Base-by-base conservation (phyloP, 129 eudicot species). In the Saussurea involucrata region DNA sequence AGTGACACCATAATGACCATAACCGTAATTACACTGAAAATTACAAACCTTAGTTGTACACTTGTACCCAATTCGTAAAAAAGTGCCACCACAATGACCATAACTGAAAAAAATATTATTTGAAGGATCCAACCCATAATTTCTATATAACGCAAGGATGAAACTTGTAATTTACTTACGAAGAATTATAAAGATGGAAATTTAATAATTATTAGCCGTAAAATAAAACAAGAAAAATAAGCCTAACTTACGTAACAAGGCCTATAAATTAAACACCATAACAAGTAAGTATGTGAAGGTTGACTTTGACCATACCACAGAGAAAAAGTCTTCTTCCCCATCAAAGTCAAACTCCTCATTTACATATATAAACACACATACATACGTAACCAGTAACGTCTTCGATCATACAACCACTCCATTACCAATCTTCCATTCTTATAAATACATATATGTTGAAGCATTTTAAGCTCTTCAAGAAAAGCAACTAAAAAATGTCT, bases 311-410 rank as follows among this genome's bases (percentile, higher is more conserved):
- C 72, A 10, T 65, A 65, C 1, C 9, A 31, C 53, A 68, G 34
- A 34, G 13, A 10, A 33, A 32, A 68, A 68, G 72, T 68, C 53
- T 68, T 8, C 24, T 34, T 11, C 55, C 1, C 29, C 34, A 71
- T 71, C 11, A 71, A 70, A 78, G 49, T 71, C 82, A 78, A 29
- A 71, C 31, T 63, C 57, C 49, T 44, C 27, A 24, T 71, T 40
- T 27, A 61, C 65, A 53, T 68, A 57, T 33, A 36, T 58, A 40
- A 27, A 49, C 40, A 66, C 36, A 53, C 34, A 68, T 80, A n/a
- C n/a, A 12, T 80, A 80, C 79, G 74, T 80, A 73, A 34, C 55
- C 55, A 34, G 11, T 27, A 80, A 66, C 68, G 9, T 37, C 55
- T 27, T 27, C 29, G 3, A 27, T 3, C 29, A 27, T 49, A 44